Evolutionary conservation across 768 basidiomycete species (phyloP).

Genomic region (Suillus tomentosus): DNA sequence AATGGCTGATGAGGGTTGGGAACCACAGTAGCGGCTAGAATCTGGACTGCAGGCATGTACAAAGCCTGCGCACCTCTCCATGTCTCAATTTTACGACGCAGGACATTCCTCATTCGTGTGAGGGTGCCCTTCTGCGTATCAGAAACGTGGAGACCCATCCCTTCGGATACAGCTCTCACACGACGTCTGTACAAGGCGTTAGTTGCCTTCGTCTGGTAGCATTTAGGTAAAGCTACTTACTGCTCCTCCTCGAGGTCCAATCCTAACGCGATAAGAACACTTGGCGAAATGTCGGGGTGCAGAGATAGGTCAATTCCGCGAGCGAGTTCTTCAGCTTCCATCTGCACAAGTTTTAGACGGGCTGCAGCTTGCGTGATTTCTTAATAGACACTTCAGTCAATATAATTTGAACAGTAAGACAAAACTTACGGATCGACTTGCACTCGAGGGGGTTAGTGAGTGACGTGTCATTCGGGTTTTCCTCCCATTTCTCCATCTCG

Average conservation of each 20-base stretch:
- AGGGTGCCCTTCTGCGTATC: neutral
- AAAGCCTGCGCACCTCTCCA: neutral
- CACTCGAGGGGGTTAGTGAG: neutral
- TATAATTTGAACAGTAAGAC: neutral
- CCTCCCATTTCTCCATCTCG: neutral
- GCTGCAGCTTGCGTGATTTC: neutral
- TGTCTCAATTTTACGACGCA: neutral
- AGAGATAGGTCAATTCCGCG: conserved; percentile 1
- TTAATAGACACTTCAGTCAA: neutral
- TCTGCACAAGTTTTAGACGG: conserved; percentile 12
- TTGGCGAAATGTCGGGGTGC: conserved; percentile 13
- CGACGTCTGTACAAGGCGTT: neutral
- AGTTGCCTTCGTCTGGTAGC: neutral
- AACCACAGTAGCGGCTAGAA: neutral
- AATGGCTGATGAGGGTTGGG: neutral
- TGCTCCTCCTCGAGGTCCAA: conserved; percentile 22
- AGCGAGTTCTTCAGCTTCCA: conserved; percentile 11
- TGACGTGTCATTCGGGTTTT: neutral
- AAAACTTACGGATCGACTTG: neutral
- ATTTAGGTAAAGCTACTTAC: conserved; percentile 7
- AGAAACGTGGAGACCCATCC: neutral
- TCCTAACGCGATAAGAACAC: conserved; percentile 15
- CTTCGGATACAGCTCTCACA: neutral
- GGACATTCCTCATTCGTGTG: neutral
- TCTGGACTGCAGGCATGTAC: neutral